Evolutionary conservation across 2,329 filamentous ascomycete species (phyloP).

Genomic region (Pyrenophora teres): DNA sequence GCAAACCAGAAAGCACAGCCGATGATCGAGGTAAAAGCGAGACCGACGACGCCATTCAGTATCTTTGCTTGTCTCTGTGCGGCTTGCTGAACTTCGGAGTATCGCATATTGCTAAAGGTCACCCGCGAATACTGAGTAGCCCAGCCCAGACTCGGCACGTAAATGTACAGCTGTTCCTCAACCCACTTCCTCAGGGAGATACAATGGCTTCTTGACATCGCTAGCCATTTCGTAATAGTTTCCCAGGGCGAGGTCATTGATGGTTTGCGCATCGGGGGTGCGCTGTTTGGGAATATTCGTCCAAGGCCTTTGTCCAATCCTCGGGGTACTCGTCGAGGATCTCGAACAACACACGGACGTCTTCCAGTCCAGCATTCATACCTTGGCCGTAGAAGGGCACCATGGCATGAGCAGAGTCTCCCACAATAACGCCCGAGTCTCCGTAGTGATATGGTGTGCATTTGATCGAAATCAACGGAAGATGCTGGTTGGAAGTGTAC

Average conservation of each 20-base stretch:
- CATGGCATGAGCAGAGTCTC: conserved; percentile 96
- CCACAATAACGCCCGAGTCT: conserved; percentile 79
- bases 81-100: conserved; percentile 76
- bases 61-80: conserved; percentile 57
- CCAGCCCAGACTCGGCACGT: conserved; percentile 80
- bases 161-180: conserved; percentile 80
- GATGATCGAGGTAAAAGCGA: conserved; percentile 21
- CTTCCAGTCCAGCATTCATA: conserved; percentile 95
- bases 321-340: conserved; percentile 71
- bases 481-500: conserved; percentile 81
- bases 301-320: conserved; percentile 58
- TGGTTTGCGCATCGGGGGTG: conserved; percentile 79
- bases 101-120: conserved; percentile 91
- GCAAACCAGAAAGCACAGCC: conserved; percentile 30
- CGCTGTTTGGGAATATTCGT: conserved; percentile 75
- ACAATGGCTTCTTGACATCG: conserved; percentile 76
- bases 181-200: conserved; percentile 80
- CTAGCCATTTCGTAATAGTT: conserved; percentile 96
- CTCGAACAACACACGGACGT: conserved; percentile 85
- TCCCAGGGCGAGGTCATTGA: conserved; percentile 86
- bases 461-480: conserved; percentile 92
- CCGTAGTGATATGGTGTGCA: conserved; percentile 85
- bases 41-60: conserved; percentile 36
- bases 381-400: conserved; percentile 98
- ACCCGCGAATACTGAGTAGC: conserved; percentile 90